Percentiles rank a stretch among this genome's conserved stretches.
These are phyloP conservation scores for Pichia pseudocactophila DNA, from an alignment of 805 yeast genomes.

Conservation along the genomic window DNA sequence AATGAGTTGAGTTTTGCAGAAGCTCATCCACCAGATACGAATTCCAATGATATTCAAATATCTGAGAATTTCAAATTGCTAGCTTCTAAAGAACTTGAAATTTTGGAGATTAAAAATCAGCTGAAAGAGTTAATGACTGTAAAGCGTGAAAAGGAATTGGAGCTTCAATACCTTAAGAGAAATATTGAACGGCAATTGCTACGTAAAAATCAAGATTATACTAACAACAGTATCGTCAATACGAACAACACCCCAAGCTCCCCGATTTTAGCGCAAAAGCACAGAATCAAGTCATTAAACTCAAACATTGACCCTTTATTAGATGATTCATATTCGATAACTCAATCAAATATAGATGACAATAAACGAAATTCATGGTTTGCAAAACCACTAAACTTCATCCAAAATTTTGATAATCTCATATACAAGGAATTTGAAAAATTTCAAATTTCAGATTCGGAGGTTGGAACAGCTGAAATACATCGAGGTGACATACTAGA, in stretches of 20 bases:
- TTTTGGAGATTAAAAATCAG: conserved; percentile 53
- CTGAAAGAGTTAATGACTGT: conserved; percentile 35
- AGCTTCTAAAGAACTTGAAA: conserved; percentile 61
- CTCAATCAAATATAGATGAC: background rate
- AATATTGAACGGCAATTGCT: conserved; percentile 39
- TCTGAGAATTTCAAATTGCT: conserved; percentile 49
- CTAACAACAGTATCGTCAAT: conserved; percentile 5
- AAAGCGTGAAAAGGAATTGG: conserved; percentile 37
- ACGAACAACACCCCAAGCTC: conserved; percentile 16
- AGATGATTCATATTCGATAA: conserved; percentile 10
- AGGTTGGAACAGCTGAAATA: background rate
- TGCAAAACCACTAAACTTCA: conserved; percentile 48
- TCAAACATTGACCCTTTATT: conserved; percentile 18
- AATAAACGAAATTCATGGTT: conserved; percentile 20
- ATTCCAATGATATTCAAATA: conserved; percentile 27
- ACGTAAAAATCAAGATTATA: conserved; percentile 27
- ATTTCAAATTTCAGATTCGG: conserved; percentile 28
- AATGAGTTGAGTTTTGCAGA: too few species aligned
- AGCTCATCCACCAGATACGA: background rate
- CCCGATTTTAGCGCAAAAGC: conserved; percentile 14
- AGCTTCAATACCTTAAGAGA: conserved; percentile 41
- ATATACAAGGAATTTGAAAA: conserved; percentile 60
- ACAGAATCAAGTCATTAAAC: conserved; percentile 10
- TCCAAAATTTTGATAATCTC: conserved; percentile 61
- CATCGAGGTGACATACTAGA: conserved; percentile 1